phyloP scores from a whole-genome alignment of 352 stramenopile genomes.

The Globisporangium parvum region DNA sequence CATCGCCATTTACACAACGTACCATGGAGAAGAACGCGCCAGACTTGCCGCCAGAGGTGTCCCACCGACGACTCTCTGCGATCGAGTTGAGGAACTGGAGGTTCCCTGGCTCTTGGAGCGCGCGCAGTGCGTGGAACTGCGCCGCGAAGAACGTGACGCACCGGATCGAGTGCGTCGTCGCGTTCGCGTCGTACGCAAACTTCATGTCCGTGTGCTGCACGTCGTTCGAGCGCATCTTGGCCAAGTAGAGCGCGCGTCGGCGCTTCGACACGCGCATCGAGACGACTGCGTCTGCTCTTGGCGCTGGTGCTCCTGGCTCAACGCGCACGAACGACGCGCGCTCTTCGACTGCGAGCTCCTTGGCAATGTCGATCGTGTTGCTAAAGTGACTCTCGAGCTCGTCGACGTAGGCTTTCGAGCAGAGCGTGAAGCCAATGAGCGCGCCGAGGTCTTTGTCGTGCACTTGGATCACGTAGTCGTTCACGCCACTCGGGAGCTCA shows the following conservation, averaged over 20 bases:
- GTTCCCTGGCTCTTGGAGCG: slow-evolving; percentile 60
- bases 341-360: slow-evolving; percentile 28
- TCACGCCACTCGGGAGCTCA: slow-evolving; percentile 61
- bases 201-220: slow-evolving; percentile 79
- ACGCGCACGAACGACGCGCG: slow-evolving; percentile 1
- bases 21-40: slow-evolving; percentile 85
- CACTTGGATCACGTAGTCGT: slow-evolving; percentile 74
- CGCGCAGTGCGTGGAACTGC: slow-evolving; percentile 77
- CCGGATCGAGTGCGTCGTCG: slow-evolving; percentile 49
- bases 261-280: slow-evolving; percentile 19
- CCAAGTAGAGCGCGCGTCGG: slow-evolving; percentile 54
- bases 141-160: slow-evolving; percentile 79
- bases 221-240: slow-evolving; percentile 57
- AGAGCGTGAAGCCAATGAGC: slow-evolving; percentile 77
- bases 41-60: slow-evolving; percentile 78
- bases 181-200: slow-evolving; percentile 50
- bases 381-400: slow-evolving; percentile 63
- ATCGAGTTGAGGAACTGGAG: slow-evolving; percentile 80
- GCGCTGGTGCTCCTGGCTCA: background rate
- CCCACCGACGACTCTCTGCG: slow-evolving; percentile 66
- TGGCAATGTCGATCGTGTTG: slow-evolving; percentile 37
- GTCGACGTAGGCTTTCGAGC: slow-evolving; percentile 62
- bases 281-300: slow-evolving; percentile 5
- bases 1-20: slow-evolving; percentile 7
- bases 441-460: slow-evolving; percentile 80